Conservation (phyloP, 75 land plant genomes). For the Sequoia sempervirens region DNA sequence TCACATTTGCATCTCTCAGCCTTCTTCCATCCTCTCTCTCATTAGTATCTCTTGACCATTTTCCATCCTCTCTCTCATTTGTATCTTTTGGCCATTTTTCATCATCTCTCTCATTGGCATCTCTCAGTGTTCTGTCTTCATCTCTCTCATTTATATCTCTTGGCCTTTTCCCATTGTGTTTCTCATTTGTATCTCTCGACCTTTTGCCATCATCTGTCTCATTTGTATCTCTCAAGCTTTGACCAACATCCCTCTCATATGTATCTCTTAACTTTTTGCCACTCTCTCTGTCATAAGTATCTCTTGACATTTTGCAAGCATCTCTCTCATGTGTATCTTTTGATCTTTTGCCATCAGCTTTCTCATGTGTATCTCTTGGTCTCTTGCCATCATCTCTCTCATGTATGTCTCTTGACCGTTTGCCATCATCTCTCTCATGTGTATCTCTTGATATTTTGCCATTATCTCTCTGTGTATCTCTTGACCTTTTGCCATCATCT, state of each 20-base stretch:
- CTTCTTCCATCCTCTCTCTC: conserved; percentile 5
- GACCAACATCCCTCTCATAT: neutral
- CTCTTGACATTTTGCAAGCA: conserved; percentile 1
- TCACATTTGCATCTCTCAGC: neutral
- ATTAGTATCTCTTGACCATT: conserved; percentile 1
- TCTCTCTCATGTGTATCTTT: conserved; percentile 13
- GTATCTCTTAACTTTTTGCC: neutral
- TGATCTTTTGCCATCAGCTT: neutral
- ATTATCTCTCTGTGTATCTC: neutral
- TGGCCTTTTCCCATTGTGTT: neutral
- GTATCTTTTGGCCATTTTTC: neutral
- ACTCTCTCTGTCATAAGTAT: neutral
- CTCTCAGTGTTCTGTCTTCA: neutral
- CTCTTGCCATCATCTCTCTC: neutral
- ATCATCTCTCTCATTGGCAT: neutral
- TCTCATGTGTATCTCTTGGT: neutral
- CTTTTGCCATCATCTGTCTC: neutral
- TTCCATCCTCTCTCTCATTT: conserved; percentile 3
- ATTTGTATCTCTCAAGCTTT: neutral
- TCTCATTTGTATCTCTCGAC: neutral
- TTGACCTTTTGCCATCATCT: neutral
- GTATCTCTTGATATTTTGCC: neutral
- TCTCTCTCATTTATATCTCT: neutral
- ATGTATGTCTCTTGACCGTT: neutral
- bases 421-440: neutral